Base-by-base conservation (phyloP, 2,329 filamentous ascomycete genomes). In the Penicillium digitatum region DNA sequence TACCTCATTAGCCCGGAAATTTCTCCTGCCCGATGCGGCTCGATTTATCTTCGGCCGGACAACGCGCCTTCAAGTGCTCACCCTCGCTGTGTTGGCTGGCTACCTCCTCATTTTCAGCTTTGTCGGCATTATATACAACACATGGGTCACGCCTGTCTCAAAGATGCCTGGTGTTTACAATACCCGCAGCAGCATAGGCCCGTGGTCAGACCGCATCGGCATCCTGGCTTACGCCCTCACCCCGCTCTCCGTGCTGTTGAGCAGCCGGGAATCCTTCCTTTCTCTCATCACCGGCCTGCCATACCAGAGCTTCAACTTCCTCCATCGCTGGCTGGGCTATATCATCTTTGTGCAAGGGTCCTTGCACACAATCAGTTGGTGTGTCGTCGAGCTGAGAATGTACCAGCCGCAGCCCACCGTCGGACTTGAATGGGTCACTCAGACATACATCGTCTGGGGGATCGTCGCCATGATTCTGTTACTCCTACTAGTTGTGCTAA, bases 261-360 rank as follows among this genome's bases (percentile, higher is more conserved):
- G 82, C n/a, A 85, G 78, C 54, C 80, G 88, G 38, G 88, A 91
- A 67, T 88, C 85, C 0, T 75, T 90, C 2, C 79, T 91, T 4
- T 87, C 84, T 0, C 68, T 88, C 14, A 70, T 89, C 46, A 91
- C 87, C 0, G 88, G 88, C 1, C 78, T 91, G 0, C 87, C 88
- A 0, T 89, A 90, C 65, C 87, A 90, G 62, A 83, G 82, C 64
- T 90, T 91, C 78, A 86, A 88, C 71, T 91, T 91, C 66, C 74
- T 91, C 20, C 88, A 90, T 69, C 84, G 87, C 31, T 91, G 88
- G 88, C 75, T 86, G 0, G 88, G 88, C 7, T 87, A 87, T 58
- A 79, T 91, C 64, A 89, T 92, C 59, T 82, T 89, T 51, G 68
- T 83, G 0, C 88, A 91, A 67, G 81, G 83, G 3, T 72, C 79